Base-by-base conservation (phyloP, 768 basidiomycete genomes). In the Termitomyces sp. region DNA sequence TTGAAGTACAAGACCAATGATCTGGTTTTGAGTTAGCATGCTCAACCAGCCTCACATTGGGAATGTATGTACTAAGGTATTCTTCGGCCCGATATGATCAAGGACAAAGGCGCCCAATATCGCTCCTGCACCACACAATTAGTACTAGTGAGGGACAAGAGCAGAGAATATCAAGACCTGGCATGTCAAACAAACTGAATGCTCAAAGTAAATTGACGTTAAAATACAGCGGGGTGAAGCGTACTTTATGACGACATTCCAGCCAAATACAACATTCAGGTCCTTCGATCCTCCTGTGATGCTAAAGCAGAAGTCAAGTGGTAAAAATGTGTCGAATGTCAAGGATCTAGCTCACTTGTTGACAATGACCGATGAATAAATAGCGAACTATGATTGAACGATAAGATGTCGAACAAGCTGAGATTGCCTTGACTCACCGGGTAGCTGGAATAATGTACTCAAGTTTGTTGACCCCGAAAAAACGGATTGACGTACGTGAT, bases 161-260 rank as follows among this genome's bases (percentile, higher is more conserved):
- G 33, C 1, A 52, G 32, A 13, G 7, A 39, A 15, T 58, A n/a
- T n/a, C n/a, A 66, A 12, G 28, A 48, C 79, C 80, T 39, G 76
- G 74, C 66, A 76, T 77, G 65, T 75, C 78, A 63, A 76, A 76
- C 63, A 78, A 66, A 62, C 76, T 78, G 45, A 15, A 9, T 7
- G 24, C n/a, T n/a, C 20, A 8, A n/a, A 46, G n/a, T 28, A 13
- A 46, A 33, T 20, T 28, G 15, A 16, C 11, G 11, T 6, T 18
- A 16, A 18, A n/a, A n/a, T 8, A n/a, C 18, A 11, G 22, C 7
- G 16, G 1, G 22, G 39, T 33, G 16, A 40, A 28, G 65, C 83
- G 48, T 69, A 90, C 91, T 89, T 90, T 76, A 93, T 89, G 28
- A 94, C 85, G 48, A 90, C 87, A 62, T 81, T 84, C 94, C 93